Base-by-base conservation (phyloP, 139 green algal genomes). In the Chlamydomonas schloesseri region DNA sequence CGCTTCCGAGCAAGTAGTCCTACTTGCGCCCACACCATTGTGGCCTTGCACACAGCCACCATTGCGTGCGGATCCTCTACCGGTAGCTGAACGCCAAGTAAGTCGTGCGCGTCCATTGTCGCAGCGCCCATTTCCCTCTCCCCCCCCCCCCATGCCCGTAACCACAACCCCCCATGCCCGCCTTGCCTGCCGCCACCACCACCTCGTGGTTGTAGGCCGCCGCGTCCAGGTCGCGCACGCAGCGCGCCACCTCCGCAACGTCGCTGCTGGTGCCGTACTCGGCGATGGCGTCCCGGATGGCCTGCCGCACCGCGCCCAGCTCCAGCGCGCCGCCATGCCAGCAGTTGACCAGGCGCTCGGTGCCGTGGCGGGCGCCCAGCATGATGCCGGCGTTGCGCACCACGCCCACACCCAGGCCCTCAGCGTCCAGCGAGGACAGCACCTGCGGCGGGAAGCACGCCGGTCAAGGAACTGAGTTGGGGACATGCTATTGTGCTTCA, bases 131-230 rank as follows among this genome's bases (percentile, higher is more conserved):
- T n/a, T n/a, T n/a, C n/a, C n/a, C n/a, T n/a, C n/a, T n/a, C n/a
- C n/a, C n/a, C n/a, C n/a, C n/a, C n/a, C n/a, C n/a, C n/a, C n/a
- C n/a, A n/a, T n/a, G n/a, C n/a, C n/a, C n/a, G n/a, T n/a, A n/a
- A n/a, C n/a, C n/a, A n/a, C n/a, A n/a, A n/a, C n/a, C n/a, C n/a
- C n/a, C n/a, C n/a, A n/a, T n/a, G n/a, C n/a, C n/a, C n/a, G n/a
- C n/a, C n/a, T n/a, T n/a, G n/a, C 94, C 58, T 10, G 87, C 93
- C 81, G 89, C 71, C 78, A 95, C 92, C 34, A 97, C 94, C 13
- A 96, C 88, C 82, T 98, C 94, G 84, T 98, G 96, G 84, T 97
- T 93, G 91, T 93, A 98, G 89, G 94, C 93, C 0, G 95, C 92
- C 74, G 95, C 89, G 23, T 69, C 91, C 37, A 98, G 92, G 58